A percentile compares a stretch with the other conserved stretches of the same genome.
Evolutionary conservation across 371 early-diverging fungal genomes (phyloP).

Genomic region (Mucor saturninus): DNA sequence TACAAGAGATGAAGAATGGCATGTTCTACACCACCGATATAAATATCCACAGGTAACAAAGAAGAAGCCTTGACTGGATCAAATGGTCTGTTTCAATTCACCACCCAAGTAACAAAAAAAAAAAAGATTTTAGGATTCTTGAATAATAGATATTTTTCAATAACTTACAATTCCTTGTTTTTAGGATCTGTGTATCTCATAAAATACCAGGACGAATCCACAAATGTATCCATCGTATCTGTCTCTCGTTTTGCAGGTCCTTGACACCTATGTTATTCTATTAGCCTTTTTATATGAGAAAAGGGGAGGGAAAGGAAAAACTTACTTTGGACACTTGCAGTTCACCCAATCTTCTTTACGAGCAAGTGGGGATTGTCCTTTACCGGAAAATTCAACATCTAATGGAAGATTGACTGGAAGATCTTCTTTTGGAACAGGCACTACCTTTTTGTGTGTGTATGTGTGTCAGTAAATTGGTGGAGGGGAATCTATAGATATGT

Average conservation of each 20-base stretch:
- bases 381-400: constrained; percentile 67
- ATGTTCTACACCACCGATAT: constrained; percentile 95
- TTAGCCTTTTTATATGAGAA: neutral
- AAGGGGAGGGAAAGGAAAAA: neutral
- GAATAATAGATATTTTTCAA: neutral
- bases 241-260: constrained; percentile 83
- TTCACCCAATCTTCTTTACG: constrained; percentile 66
- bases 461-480: neutral
- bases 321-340: constrained; percentile 79
- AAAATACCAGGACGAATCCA: constrained; percentile 96
- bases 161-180: constrained; percentile 56
- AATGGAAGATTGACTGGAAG: constrained; percentile 81
- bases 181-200: constrained; percentile 83
- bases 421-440: constrained; percentile 85
- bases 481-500: too few relatives aligned
- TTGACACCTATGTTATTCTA: constrained; percentile 54
- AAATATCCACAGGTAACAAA: constrained; percentile 86
- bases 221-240: constrained; percentile 97
- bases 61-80: constrained; percentile 59
- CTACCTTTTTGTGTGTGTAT: constrained; percentile 31
- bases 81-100: constrained; percentile 56
- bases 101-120: neutral
- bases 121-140: neutral
- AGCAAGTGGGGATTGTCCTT: constrained; percentile 75
- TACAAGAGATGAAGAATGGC: constrained; percentile 94